phyloP scores from a whole-genome alignment of 345 rosid genomes.

The Acer campestre region DNA sequence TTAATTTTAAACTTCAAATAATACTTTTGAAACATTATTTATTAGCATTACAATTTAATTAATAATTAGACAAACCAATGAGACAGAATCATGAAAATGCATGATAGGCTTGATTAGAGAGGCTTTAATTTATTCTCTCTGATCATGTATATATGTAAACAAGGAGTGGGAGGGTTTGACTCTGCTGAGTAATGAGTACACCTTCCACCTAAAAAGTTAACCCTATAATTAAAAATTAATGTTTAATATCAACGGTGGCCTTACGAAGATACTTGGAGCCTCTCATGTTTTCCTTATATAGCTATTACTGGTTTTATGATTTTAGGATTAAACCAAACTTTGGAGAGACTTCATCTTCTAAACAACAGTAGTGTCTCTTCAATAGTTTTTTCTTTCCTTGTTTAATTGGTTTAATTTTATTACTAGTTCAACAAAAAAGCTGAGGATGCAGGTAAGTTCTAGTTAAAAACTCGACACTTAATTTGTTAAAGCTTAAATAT shows the following conservation, averaged over 20 bases:
- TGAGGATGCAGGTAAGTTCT: conserved; percentile 1
- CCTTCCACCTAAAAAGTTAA: background rate
- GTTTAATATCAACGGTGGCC: background rate
- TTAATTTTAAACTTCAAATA: no score
- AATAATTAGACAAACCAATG: background rate
- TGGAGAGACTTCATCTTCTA: background rate
- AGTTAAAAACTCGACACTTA: no score
- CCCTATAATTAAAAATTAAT: background rate
- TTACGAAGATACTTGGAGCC: background rate
- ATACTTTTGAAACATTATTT: no score
- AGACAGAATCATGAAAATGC: background rate
- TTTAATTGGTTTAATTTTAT: background rate
- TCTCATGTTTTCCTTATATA: background rate
- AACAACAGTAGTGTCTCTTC: background rate
- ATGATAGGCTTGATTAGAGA: background rate
- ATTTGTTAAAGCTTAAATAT: no score
- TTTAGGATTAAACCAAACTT: no score
- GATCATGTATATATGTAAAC: background rate
- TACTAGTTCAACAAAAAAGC: background rate
- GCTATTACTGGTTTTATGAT: no score
- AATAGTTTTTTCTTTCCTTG: no score
- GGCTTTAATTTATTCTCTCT: conserved; percentile 3
- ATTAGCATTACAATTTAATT: no score
- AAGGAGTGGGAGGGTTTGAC: no score
- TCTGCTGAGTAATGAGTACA: no score